Base-by-base conservation (phyloP, 768 basidiomycete species). In the Candolleomyces efflorescens region DNA sequence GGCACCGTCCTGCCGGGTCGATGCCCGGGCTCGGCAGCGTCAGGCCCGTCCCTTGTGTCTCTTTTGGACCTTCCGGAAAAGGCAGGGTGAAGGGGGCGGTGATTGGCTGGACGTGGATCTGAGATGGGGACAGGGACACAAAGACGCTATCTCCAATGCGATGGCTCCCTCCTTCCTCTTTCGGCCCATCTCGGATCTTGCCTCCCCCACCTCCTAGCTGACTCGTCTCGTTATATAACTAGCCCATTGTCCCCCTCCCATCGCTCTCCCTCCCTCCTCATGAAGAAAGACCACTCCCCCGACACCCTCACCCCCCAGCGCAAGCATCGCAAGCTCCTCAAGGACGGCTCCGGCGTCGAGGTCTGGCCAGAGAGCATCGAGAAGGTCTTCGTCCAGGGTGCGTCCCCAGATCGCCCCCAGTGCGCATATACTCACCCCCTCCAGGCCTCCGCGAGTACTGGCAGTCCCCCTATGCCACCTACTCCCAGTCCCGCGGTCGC, bases 351-450 rank as follows among this genome's bases (percentile, higher is more conserved):
- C 64, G 90, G 90, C 66, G 78, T 80, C 39, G 90, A 91, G 63
- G 90, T 92, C 53, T 92, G 90, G 90, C 90, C 90, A 52, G 88
- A 91, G 69, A 71, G 75, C 55, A 80, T 92, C 65, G 90, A 92
- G 69, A 79, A 82, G 67, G 71, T 88, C 64, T 92, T 92, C 70
- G 87, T 92, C 12, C 77, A 88, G 73, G 90, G 90, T 85, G 11
- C 54, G 67, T 62, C 11, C 27, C 47, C 3, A 9, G 12, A 12
- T 47, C 23, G 9, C 24, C 15, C 18, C 57, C 43, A 38, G 43
- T 51, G 56, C 45, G 23, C 58, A 37, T 39, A 27, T 43, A 56
- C 45, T 36, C 56, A 24, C 56, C 44, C 32, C 38, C 51, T 53
- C 53, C 44, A 89, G 89, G 89, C 52, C 84, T 92, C 27, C 82